These are phyloP conservation scores for Agrocybe praecox DNA, from an alignment of 768 basidiomycete genomes.

Conservation along the genomic window DNA sequence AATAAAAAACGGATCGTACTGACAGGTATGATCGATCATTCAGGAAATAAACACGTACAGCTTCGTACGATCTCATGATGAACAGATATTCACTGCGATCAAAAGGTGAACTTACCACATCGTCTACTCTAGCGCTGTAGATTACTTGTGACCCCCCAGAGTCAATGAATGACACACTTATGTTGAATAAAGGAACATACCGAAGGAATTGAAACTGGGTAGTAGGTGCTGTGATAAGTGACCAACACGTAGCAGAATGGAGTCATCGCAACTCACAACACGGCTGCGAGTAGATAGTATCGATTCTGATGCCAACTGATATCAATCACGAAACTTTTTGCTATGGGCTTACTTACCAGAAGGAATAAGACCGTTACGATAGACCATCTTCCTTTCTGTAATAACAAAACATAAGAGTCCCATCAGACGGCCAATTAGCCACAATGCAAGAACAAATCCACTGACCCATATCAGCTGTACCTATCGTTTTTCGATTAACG, in stretches of 20 bases:
- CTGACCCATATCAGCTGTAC: slow-evolving; percentile 4
- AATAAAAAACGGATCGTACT: neutral
- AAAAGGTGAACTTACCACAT: neutral
- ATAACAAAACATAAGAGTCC: too few relatives aligned
- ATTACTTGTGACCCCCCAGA: neutral
- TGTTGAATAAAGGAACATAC: neutral
- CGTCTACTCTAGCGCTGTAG: neutral
- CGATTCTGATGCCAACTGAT: neutral
- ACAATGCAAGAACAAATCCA: too few relatives aligned
- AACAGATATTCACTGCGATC: neutral
- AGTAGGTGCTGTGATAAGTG: neutral
- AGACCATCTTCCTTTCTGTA: neutral
- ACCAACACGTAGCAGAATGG: neutral
- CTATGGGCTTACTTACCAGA: neutral
- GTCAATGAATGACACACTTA: too few relatives aligned
- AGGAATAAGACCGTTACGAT: neutral
- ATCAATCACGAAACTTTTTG: neutral
- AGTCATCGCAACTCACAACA: neutral
- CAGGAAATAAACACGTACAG: neutral
- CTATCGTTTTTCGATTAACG: too few relatives aligned
- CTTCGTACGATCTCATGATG: neutral
- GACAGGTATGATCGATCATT: too few relatives aligned
- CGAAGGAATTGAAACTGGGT: neutral
- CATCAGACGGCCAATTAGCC: too few relatives aligned
- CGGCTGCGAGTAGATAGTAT: neutral